A percentile compares a stretch with the other conserved stretches of the same genome.
phyloP scores from a whole-genome alignment of 139 green algal genomes.

The Tetradesmus lagerheimii region DNA sequence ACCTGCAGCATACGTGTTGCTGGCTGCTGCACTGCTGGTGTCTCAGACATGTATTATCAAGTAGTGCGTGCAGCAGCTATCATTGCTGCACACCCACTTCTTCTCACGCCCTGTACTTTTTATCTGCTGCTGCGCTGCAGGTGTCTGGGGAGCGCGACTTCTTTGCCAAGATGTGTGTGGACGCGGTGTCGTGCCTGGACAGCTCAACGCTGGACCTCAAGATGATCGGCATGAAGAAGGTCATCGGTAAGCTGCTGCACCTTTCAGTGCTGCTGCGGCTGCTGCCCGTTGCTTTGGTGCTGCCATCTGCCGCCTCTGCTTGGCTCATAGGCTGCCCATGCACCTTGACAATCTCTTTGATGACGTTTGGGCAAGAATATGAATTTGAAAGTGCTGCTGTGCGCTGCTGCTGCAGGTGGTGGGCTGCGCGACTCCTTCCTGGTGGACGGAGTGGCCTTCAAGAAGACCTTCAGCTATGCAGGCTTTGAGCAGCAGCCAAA shows the following conservation, averaged over 20 bases:
- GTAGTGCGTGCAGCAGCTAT: too few species aligned
- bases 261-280: neutral
- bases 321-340: too few species aligned
- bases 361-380: too few species aligned
- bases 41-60: too few species aligned
- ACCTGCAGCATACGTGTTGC: too few species aligned
- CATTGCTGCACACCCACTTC: too few species aligned
- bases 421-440: constrained; percentile 97
- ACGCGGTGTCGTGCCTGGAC: constrained; percentile 92
- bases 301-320: too few species aligned
- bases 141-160: constrained; percentile 97
- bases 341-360: too few species aligned
- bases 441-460: constrained; percentile 98
- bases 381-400: neutral
- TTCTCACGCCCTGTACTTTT: too few species aligned
- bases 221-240: constrained; percentile 98
- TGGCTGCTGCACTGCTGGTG: too few species aligned
- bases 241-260: neutral
- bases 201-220: constrained; percentile 84
- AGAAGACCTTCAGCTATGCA: constrained; percentile 99
- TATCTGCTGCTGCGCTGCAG: constrained; percentile 53
- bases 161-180: constrained; percentile 97
- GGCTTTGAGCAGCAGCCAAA: constrained; percentile 99
- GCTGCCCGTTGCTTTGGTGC: too few species aligned
- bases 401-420: constrained; percentile 71